Percentiles rank a stretch among this genome's conserved stretches.
Evolutionary conservation across 208 protist genomes (phyloP).

Genomic region (Acanthamoeba healyi): DNA sequence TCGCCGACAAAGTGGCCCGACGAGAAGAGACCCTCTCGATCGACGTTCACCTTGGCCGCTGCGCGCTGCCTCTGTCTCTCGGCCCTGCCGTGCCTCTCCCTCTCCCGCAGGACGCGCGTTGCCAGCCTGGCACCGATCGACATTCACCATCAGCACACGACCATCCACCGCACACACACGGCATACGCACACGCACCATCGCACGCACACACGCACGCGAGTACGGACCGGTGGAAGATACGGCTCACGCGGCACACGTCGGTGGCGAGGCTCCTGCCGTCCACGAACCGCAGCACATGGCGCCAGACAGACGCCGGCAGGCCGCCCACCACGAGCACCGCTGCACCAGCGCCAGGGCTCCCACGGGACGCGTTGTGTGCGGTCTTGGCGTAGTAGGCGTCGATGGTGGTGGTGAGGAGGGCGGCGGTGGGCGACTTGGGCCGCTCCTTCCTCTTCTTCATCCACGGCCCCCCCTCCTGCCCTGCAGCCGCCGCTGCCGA

Average conservation of each 20-base stretch:
- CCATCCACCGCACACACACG: not conserved
- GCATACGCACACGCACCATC: not conserved
- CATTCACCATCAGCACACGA: not conserved
- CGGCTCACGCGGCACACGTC: conserved; percentile 3
- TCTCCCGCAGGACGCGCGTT: not conserved
- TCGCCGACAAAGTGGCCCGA: not conserved
- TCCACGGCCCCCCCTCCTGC: not conserved
- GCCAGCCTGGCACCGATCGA: not conserved
- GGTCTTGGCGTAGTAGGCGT: not conserved
- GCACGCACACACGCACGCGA: not conserved
- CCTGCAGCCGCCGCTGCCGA: not conserved
- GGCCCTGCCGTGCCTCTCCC: not conserved
- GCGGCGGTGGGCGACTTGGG: not conserved
- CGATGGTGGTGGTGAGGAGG: not conserved
- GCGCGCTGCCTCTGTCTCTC: not conserved
- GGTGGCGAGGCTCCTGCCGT: not conserved
- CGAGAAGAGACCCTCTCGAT: not conserved
- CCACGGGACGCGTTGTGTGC: not conserved
- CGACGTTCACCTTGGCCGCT: not conserved
- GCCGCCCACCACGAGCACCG: not conserved
- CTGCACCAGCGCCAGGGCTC: not conserved
- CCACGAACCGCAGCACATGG: not conserved
- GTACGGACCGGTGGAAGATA: conserved; percentile 1
- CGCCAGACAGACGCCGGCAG: not conserved
- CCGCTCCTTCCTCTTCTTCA: conserved; percentile 62